Base-by-base conservation (phyloP, 2,329 filamentous ascomycete genomes). In the Pseudomassariella vexata region DNA sequence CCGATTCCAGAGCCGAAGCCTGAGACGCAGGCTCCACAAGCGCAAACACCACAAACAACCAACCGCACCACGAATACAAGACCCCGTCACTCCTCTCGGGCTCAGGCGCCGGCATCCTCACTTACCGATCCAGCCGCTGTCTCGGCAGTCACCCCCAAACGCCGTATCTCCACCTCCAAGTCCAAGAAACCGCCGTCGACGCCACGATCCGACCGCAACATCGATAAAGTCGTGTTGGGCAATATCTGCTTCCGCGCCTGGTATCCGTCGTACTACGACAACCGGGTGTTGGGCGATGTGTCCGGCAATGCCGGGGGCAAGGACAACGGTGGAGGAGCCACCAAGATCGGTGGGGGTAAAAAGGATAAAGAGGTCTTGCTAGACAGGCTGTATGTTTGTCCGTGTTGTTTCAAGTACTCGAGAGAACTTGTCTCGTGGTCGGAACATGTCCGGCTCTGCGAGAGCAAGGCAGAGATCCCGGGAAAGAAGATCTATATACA, bases 391-490 rank as follows among this genome's bases (percentile, higher is more conserved):
- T 94, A 89, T 48, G 84, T 96, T 20, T 98, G 92, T 53, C 82
- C 85, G 20, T 83, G 78, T 68, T 98, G 92, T 65, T 96, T 96
- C 68, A 90, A 89, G 53, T 98, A 98, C 59, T 83, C 82, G 21
- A 74, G 69, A 42, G 76, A 79, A 49, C 55, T 78, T 9, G 63
- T 72, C 14, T 59, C 68, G 2, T 80, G 74, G 73, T 66, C 66
- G 49, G 63, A 65, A 14, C 79, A 83, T 47, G 67, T 76, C 12
- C 63, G 63, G 17, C 56, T 66, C 21, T 88, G 81, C 56, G 66
- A 73, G 46, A 57, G 59, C 37, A 66, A 51, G 23, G 57, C 57
- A 10, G 46, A 55, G 34, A 50, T 73, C 1, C 85, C 85, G 0
- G 90, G 89, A 5, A 66, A 64, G 28, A 81, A 82, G 52, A 72